Evolutionary conservation across 179 eudicot genomes (phyloP), one percentile per base, ranked within the genome.

Genomic region (Carnegiea gigantea): DNA sequence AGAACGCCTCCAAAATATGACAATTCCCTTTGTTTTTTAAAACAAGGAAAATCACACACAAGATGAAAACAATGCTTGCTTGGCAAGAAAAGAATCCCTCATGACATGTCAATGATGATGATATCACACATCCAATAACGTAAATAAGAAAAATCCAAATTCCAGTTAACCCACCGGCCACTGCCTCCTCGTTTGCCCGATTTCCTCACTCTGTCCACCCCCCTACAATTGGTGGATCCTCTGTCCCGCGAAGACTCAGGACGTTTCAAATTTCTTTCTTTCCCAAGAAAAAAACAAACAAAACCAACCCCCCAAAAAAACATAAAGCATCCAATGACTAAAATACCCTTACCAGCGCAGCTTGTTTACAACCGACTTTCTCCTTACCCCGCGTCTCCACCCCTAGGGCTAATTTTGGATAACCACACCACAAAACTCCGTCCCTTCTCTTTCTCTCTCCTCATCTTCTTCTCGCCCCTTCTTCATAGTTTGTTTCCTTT

Each of bases 201-300:
- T 76, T 33, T 13, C 36, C 17, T 26, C 54, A 48, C 38, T 51
- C 44, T 49, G 38, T 13, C 54, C 26, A 28, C 23, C 0, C 57
- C 30, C n/a, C 9, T 75, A 40, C 77, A 24, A 75, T 75, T 75
- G 62, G 77, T 38, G 36, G 11, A 49, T 46, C 60, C 36, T 75
- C 77, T 75, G 62, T 30, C 40, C 77, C 36, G 77, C 77, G 60
- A 75, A 46, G 9, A 24, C 49, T 75, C 60, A 15, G 60, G 62
- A 23, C 77, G 77, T 75, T 75, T 75, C 62, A 75, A 75, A 75
- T 46, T 23, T 75, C 62, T 49, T 44, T 17, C 21, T 44, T 17
- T 10, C 57, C 33, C 77, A 8, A 44, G 24, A 28, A 53, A 18
- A 15, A 2, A 44, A 40, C 7, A 40, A 40, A 40, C 44, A 7